These are phyloP conservation scores for Cocos nucifera DNA, from an alignment of 176 grass and related monocot species.

Conservation along the genomic window DNA sequence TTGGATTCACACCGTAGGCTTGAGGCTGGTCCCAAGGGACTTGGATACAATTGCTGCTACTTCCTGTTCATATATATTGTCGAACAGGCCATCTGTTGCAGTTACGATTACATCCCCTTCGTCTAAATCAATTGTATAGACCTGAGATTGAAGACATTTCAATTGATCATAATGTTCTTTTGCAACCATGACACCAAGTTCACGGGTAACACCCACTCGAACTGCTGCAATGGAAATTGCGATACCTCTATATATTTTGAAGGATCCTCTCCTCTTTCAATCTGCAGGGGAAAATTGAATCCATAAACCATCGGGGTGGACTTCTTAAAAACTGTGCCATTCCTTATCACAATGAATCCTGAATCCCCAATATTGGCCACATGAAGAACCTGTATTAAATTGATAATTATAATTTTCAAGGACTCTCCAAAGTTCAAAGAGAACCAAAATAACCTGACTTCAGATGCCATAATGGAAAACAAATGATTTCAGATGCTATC, in stretches of 20 bases:
- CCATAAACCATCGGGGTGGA: slow-evolving; percentile 91
- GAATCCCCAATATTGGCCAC: slow-evolving; percentile 91
- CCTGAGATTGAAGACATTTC: slow-evolving; percentile 20
- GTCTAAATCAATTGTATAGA: slow-evolving; percentile 50
- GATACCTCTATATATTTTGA: slow-evolving; percentile 65
- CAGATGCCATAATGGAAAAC: too few species aligned
- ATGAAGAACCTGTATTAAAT: slow-evolving; percentile 51
- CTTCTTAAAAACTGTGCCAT: slow-evolving; percentile 53
- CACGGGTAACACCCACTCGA: too few species aligned
- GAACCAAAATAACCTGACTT: too few species aligned
- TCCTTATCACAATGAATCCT: slow-evolving; percentile 84
- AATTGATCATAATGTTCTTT: not conserved
- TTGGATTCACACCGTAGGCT: slow-evolving; percentile 38
- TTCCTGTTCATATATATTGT: slow-evolving; percentile 82
- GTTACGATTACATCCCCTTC: slow-evolving; percentile 77
- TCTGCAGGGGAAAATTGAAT: slow-evolving; percentile 97
- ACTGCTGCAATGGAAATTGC: not conserved
- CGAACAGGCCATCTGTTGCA: slow-evolving; percentile 82
- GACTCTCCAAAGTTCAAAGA: too few species aligned
- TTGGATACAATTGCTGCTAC: slow-evolving; percentile 57
- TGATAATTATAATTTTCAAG: not conserved
- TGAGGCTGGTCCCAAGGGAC: slow-evolving; percentile 40
- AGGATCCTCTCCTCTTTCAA: slow-evolving; percentile 88
- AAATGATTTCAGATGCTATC: too few species aligned
- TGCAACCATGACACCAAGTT: too few species aligned